Evolutionary conservation across 1,139 yeast species (phyloP).

Genomic region (Candida neerlandica): DNA sequence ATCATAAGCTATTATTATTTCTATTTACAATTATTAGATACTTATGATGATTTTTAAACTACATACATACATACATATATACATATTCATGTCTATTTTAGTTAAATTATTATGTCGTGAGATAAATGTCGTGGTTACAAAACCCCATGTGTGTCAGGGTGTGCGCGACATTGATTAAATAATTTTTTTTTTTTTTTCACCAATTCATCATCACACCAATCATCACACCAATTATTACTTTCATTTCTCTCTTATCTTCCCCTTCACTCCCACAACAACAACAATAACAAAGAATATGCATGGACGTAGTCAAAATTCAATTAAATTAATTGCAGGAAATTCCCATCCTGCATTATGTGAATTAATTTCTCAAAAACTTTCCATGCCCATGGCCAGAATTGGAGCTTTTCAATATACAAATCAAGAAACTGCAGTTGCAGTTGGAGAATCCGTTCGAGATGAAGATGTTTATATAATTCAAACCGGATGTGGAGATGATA

Average conservation of each 20-base stretch:
- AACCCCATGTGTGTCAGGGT: too few species aligned
- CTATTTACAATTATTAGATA: slow-evolving; percentile 38
- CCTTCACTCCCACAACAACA: background rate
- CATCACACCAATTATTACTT: background rate
- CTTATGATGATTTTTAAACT: background rate
- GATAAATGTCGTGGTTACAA: too few species aligned
- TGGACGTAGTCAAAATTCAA: slow-evolving; percentile 52
- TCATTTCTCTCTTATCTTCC: background rate
- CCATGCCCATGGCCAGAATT: slow-evolving; percentile 58
- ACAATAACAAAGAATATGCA: too few species aligned
- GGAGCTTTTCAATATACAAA: slow-evolving; percentile 73
- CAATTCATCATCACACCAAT: background rate
- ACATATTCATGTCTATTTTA: too few species aligned
- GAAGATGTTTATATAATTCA: slow-evolving; percentile 93
- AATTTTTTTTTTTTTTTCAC: background rate
- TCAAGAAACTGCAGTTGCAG: slow-evolving; percentile 88
- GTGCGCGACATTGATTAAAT: too few species aligned
- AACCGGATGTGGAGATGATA: slow-evolving; percentile 77
- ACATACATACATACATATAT: too few species aligned
- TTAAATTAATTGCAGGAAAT: slow-evolving; percentile 84
- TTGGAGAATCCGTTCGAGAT: slow-evolving; percentile 94
- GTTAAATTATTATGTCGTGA: too few species aligned
- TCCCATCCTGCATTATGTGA: slow-evolving; percentile 85
- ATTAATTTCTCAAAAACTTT: slow-evolving; percentile 62
- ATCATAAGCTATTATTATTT: slow-evolving; percentile 40